Evolutionary conservation across 2,329 filamentous ascomycete genomes (phyloP), one percentile per base, ranked within the genome.

Genomic region (Apiospora saccharicola): DNA sequence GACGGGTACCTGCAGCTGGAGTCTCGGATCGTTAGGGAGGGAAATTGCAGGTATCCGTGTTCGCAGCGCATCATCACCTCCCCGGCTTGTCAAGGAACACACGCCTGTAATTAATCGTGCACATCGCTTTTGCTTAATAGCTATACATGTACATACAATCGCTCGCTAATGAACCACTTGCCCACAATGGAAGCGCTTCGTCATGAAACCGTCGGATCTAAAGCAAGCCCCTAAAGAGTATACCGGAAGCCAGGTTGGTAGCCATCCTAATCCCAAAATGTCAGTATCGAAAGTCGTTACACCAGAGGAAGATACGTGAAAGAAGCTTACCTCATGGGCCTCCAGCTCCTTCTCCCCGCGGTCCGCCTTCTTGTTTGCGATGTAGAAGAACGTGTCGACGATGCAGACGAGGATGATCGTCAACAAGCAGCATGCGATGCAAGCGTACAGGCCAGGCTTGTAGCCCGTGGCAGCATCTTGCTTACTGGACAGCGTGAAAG

Each of bases 371-470:
- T 76, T 79, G 75, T 90, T 90, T 75, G 83, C 78, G 19, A 81
- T 73, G 73, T 80, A 81, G 73, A 86, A 88, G 5, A 81, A 79
- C 3, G 85, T 37, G 30, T 82, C 85, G 34, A 84, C 78, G 0
- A 84, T 12, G 2, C 75, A 70, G 0, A 89, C 86, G 24, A 89
- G 73, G 5, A 88, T 41, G 3, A 89, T 77, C 34, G 79, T 86
- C 67, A 89, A 74, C 1, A 86, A 76, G 34, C 82, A 83, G 75
- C 84, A 87, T 0, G 87, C 84, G 61, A 90, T 87, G 79, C 88
- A 89, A 6, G 88, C 84, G 71, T 85, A 90, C 75, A 90, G 81
- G 34, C 88, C 88, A 0, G 88, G 88, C 76, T 80, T 83, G 79
- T 91, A 91, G 4, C 81, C 81, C 2, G 78, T 79, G 0, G 87